Conservation (phyloP, 768 basidiomycete genomes). For the Termitomyces eurrhizus region DNA sequence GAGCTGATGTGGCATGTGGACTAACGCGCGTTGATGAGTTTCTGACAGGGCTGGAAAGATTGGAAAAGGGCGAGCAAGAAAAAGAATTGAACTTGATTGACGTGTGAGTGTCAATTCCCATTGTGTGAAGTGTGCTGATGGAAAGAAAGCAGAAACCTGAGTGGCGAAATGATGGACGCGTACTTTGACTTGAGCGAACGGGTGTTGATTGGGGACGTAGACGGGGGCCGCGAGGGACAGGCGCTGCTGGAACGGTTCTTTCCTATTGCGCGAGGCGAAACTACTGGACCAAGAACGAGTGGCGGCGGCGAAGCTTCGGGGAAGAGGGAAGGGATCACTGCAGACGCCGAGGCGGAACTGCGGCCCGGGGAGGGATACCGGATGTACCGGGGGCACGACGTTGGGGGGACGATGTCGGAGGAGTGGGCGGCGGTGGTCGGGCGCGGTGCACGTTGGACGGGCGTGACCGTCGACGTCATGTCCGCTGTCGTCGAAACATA, state of each 20-base stretch:
- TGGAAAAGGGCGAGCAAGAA: conserved; percentile 26
- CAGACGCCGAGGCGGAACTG: conserved; percentile 11
- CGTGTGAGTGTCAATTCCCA: conserved; percentile 36
- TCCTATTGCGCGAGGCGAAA: conserved; percentile 24
- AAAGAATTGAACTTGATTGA: conserved; percentile 38
- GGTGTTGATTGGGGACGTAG: conserved; percentile 37
- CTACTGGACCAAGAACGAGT: conserved; percentile 7
- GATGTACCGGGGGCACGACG: conserved; percentile 67
- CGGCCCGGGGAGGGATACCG: conserved; percentile 59
- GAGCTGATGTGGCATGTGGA: conserved; percentile 56
- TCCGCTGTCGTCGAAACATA: conserved; percentile 55
- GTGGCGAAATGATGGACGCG: conserved; percentile 49
- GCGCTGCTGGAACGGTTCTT: conserved; percentile 37
- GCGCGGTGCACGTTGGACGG: conserved; percentile 50
- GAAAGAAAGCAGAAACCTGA: conserved; percentile 43
- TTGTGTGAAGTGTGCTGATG: conserved; percentile 6
- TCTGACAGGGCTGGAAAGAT: conserved; percentile 34
- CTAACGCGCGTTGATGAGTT: conserved; percentile 52
- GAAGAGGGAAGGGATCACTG: conserved; percentile 13
- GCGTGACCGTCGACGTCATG: conserved; percentile 51
- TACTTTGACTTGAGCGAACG: conserved; percentile 65
- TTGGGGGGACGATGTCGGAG: conserved; percentile 50
- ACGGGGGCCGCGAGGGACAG: conserved; percentile 19
- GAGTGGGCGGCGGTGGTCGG: conserved; percentile 49
- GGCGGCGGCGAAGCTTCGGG: neutral